A percentile compares a stretch with the other conserved stretches of the same genome.
Evolutionary conservation across 345 rosid genomes (phyloP).

Genomic region (Nephelium lappaceum): DNA sequence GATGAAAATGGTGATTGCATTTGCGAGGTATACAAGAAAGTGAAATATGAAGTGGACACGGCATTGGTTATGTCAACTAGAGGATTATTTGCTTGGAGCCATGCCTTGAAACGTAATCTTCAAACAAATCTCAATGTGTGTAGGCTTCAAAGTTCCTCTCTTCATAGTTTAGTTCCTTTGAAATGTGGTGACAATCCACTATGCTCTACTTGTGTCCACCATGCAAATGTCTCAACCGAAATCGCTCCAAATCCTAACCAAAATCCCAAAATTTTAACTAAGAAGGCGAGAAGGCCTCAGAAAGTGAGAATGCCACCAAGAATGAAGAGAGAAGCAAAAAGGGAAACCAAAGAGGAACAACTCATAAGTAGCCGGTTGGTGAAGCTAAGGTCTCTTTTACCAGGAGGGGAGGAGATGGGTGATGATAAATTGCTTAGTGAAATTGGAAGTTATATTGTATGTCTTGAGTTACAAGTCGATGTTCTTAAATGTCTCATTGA

Average conservation of each 20-base stretch:
- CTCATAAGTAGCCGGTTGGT: constrained; percentile 23
- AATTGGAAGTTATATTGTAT: constrained; percentile 43
- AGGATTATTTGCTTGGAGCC: constrained; percentile 46
- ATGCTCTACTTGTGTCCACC: background rate
- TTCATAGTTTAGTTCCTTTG: background rate
- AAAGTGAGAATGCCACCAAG: background rate
- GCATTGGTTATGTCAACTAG: constrained; percentile 39
- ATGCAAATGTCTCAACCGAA: background rate
- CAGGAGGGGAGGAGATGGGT: constrained; percentile 44
- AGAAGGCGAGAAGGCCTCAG: background rate
- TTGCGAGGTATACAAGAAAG: constrained; percentile 22
- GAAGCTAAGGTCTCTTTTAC: constrained; percentile 34
- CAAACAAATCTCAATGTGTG: constrained; percentile 14
- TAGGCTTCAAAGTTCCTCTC: background rate
- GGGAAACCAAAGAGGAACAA: constrained; percentile 4
- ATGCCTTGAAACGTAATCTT: constrained; percentile 31
- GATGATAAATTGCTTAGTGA: constrained; percentile 36
- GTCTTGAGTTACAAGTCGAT: constrained; percentile 46
- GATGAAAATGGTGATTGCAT: background rate
- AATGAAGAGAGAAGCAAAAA: constrained; percentile 11
- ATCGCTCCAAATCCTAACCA: background rate
- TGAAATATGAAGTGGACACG: constrained; percentile 47
- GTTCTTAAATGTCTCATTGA: constrained; percentile 32
- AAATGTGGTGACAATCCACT: too few species aligned
- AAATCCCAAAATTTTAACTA: background rate